Evolutionary conservation across 371 early-diverging fungal species (phyloP).

Genomic region (Encephalitozoon intestinalis): DNA sequence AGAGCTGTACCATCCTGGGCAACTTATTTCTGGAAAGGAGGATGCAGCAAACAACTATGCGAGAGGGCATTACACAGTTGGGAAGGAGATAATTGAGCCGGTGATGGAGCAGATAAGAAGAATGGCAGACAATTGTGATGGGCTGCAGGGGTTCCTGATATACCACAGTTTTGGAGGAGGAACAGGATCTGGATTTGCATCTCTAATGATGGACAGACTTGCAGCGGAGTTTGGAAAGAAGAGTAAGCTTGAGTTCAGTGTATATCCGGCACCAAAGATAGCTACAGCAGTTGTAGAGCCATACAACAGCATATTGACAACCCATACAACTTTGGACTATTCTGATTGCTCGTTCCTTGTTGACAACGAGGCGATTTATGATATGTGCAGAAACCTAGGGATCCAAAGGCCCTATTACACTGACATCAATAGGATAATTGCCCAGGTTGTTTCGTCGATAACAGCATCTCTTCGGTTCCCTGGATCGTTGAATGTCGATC

Average conservation of each 20-base stretch:
- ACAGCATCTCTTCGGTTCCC: constrained; percentile 90
- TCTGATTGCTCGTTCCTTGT: constrained; percentile 96
- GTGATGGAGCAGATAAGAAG: constrained; percentile 89
- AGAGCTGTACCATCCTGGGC: constrained; percentile 92
- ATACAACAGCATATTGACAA: constrained; percentile 86
- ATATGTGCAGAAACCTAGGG: constrained; percentile 94
- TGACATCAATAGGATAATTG: constrained; percentile 93
- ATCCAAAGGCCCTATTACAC: constrained; percentile 89
- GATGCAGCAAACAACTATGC: constrained; percentile 99
- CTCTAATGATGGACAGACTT: constrained; percentile 85
- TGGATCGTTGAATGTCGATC: constrained; percentile 83
- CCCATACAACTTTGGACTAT: constrained; percentile 86
- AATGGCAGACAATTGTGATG: constrained; percentile 87
- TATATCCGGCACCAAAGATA: constrained; percentile 95
- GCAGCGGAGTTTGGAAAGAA: constrained; percentile 93
- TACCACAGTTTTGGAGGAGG: constrained; percentile 97
- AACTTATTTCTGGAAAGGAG: constrained; percentile 92
- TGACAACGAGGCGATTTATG: constrained; percentile 86
- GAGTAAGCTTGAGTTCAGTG: constrained; percentile 92
- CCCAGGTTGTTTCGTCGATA: constrained; percentile 97
- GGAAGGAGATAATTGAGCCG: constrained; percentile 87
- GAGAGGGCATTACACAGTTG: constrained; percentile 96
- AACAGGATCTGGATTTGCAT: constrained; percentile 95
- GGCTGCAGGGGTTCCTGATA: constrained; percentile 65
- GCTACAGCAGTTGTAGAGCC: constrained; percentile 90